Evolutionary conservation across 2,329 filamentous ascomycete genomes (phyloP).

Genomic region (Boeremia lycopersici): DNA sequence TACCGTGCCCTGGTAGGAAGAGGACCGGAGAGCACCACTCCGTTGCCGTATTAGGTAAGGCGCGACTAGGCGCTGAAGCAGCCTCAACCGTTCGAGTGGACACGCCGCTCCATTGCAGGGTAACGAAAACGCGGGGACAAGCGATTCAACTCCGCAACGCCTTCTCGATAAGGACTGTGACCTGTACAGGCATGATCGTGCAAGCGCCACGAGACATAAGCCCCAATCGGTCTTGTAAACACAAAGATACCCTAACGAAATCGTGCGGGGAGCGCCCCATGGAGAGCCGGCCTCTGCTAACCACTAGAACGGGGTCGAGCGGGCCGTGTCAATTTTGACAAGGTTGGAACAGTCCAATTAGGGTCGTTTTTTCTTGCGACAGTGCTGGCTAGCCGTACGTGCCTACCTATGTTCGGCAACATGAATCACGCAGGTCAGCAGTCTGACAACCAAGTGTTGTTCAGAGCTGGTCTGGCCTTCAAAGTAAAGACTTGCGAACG

Average conservation of each 20-base stretch:
- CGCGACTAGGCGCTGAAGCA: not conserved
- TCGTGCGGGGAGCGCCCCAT: conserved; percentile 10
- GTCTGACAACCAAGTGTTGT: too few species aligned
- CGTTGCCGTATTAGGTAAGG: conserved; percentile 5
- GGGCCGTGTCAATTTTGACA: conserved; percentile 5
- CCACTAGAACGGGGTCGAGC: conserved; percentile 15
- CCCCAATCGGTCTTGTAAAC: conserved; percentile 4
- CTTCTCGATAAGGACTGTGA: conserved; percentile 1
- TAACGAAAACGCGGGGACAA: not conserved
- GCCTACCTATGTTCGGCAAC: not conserved
- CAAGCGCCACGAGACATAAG: not conserved
- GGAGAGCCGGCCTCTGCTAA: conserved; percentile 6
- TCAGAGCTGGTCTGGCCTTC: not conserved
- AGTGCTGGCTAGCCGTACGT: not conserved
- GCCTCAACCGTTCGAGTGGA: conserved; percentile 8
- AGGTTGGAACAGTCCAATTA: conserved; percentile 4
- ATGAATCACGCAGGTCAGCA: too few species aligned
- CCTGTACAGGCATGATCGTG: not conserved
- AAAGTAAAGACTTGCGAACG: not conserved
- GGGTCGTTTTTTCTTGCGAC: not conserved
- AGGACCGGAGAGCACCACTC: conserved; percentile 6
- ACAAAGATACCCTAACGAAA: not conserved
- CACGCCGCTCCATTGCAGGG: not conserved
- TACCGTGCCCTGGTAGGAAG: conserved; percentile 7
- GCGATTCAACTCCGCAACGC: conserved; percentile 1